These are phyloP conservation scores for Amborella trichopoda DNA, from an alignment of 164 flowering plant species.

Conservation along the genomic window DNA sequence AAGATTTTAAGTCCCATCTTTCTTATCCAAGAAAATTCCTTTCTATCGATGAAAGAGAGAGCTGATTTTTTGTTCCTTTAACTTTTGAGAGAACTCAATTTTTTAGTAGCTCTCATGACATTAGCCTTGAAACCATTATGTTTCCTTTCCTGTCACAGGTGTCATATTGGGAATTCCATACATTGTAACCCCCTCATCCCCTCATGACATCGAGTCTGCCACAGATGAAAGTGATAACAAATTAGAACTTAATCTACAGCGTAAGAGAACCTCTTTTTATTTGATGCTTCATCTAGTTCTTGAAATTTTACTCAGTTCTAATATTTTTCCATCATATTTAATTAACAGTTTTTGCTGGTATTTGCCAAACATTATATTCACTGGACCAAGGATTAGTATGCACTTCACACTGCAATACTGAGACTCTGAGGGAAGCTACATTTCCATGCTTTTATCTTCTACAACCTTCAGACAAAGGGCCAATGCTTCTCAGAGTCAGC, in stretches of 20 bases:
- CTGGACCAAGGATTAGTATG: constrained; percentile 76
- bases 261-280: constrained; percentile 13
- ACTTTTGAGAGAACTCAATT: too few relatives aligned
- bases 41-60: too few relatives aligned
- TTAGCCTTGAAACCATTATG: too few relatives aligned
- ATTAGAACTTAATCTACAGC: constrained; percentile 38
- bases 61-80: too few relatives aligned
- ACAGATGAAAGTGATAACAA: constrained; percentile 28
- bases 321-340: neutral
- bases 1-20: too few relatives aligned
- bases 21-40: too few relatives aligned
- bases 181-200: constrained; percentile 46
- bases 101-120: too few relatives aligned
- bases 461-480: constrained; percentile 72
- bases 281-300: neutral
- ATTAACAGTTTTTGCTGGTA: constrained; percentile 53
- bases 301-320: neutral
- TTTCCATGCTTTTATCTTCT: constrained; percentile 66
- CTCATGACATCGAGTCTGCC: constrained; percentile 31
- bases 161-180: constrained; percentile 42
- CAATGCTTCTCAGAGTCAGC: constrained; percentile 73
- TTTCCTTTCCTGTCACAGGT: constrained; percentile 25
- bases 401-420: constrained; percentile 51
- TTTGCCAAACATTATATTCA: constrained; percentile 45
- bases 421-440: constrained; percentile 37